phyloP scores from a whole-genome alignment of 1,284 basidiomycete species.

The Cutaneotrichosporon spelunceum region DNA sequence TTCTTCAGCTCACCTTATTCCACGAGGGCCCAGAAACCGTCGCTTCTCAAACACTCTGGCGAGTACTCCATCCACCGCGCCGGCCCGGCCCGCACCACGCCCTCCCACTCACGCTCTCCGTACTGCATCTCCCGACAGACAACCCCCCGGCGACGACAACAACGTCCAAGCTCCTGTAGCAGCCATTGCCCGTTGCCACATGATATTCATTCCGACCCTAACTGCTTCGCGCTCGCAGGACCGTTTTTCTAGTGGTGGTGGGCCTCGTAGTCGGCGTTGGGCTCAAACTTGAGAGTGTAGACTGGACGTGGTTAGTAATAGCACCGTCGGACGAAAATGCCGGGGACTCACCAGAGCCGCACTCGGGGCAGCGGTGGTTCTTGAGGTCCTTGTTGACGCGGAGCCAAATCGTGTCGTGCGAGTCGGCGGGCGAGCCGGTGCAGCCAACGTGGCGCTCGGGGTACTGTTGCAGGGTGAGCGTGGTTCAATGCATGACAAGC shows the following conservation, averaged over 20 bases:
- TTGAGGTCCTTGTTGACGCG: constrained; percentile 62
- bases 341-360: constrained; percentile 58
- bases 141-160: background rate
- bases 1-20: too few species aligned
- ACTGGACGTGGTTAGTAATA: constrained; percentile 28
- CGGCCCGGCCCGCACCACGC: too few species aligned
- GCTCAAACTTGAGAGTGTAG: constrained; percentile 51
- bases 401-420: constrained; percentile 86
- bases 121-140: background rate
- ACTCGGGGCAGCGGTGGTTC: constrained; percentile 77
- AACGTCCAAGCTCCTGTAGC: background rate
- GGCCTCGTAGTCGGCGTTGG: constrained; percentile 29
- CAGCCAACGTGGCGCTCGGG: constrained; percentile 80
- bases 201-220: constrained; percentile 26
- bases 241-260: constrained; percentile 40
- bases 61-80: too few species aligned
- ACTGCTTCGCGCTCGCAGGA: constrained; percentile 17
- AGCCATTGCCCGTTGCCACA: constrained; percentile 5
- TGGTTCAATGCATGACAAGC: background rate
- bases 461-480: constrained; percentile 56
- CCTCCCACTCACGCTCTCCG: background rate
- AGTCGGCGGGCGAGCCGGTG: constrained; percentile 86
- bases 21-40: too few species aligned
- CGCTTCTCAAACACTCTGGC: too few species aligned
- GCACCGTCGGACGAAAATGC: background rate